A percentile compares a stretch with the other conserved stretches of the same genome.
phyloP scores from a whole-genome alignment of 169 alveolate genomes.

The Cryptosporidium felis region DNA sequence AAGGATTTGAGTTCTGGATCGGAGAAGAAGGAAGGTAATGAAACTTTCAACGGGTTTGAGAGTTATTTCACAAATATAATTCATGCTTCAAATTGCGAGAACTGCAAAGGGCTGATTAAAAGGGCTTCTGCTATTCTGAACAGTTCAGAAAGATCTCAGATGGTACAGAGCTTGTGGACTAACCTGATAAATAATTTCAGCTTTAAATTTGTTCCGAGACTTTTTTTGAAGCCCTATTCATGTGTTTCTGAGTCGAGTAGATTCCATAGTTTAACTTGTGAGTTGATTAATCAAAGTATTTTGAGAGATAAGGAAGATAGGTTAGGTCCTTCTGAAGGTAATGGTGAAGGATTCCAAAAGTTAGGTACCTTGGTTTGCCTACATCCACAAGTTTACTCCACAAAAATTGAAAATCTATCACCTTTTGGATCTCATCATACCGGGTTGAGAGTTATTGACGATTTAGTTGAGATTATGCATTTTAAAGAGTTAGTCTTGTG shows the following conservation, averaged over 20 bases:
- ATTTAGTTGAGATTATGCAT: background rate
- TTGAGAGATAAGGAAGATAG: slow-evolving; percentile 69
- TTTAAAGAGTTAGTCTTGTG: slow-evolving; percentile 8
- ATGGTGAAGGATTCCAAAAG: slow-evolving; percentile 69
- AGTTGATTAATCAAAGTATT: slow-evolving; percentile 74
- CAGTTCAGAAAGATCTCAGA: slow-evolving; percentile 30
- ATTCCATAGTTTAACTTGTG: too few relatives aligned
- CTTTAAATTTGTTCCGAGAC: slow-evolving; percentile 80
- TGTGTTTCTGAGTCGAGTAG: slow-evolving; percentile 71
- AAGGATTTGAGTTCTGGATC: too few relatives aligned
- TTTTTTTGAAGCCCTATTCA: slow-evolving; percentile 78
- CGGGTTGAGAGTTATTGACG: slow-evolving; percentile 20
- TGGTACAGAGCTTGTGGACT: slow-evolving; percentile 77
- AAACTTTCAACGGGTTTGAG: too few relatives aligned
- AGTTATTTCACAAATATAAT: too few relatives aligned
- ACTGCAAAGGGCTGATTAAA: slow-evolving; percentile 39
- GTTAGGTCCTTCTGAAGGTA: slow-evolving; percentile 63
- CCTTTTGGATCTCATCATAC: slow-evolving; percentile 11
- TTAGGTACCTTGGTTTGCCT: background rate
- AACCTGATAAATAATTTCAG: slow-evolving; percentile 80
- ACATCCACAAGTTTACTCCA: slow-evolving; percentile 16
- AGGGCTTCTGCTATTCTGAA: background rate
- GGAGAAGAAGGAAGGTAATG: too few relatives aligned
- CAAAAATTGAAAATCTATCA: background rate
- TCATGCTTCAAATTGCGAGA: background rate